phyloP scores from a whole-genome alignment of 2,329 filamentous ascomycete species.

The Fusarium tuaranense region DNA sequence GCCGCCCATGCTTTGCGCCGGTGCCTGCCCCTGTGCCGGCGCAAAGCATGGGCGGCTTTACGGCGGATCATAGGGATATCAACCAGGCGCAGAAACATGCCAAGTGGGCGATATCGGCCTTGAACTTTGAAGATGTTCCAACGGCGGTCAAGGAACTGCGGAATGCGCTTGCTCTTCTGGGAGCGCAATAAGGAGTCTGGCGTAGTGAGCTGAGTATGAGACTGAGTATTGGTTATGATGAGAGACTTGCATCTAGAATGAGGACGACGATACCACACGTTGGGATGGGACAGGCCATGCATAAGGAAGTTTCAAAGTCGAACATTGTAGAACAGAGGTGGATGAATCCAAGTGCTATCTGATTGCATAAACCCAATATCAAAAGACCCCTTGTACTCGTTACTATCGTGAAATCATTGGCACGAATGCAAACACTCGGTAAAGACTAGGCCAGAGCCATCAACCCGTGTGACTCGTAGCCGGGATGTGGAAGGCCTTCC shows the following conservation, averaged over 20 bases:
- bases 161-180: conserved; percentile 77
- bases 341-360: conserved; percentile 26
- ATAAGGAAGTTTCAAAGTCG: conserved; percentile 5
- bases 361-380: conserved; percentile 7
- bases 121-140: conserved; percentile 95
- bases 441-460: conserved; percentile 24
- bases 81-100: conserved; percentile 92
- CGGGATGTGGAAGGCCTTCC: conserved; percentile 24
- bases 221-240: background rate
- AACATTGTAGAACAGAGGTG: conserved; percentile 20
- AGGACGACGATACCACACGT: conserved; percentile 33
- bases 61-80: conserved; percentile 67
- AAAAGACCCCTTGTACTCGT: conserved; percentile 21
- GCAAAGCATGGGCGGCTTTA: conserved; percentile 12
- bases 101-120: conserved; percentile 94
- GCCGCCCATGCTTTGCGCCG: no score
- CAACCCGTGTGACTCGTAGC: conserved; percentile 20
- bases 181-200: conserved; percentile 58
- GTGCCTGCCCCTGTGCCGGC: conserved; percentile 15
- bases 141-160: conserved; percentile 90
- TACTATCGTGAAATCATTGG: conserved; percentile 32
- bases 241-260: conserved; percentile 16
- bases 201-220: background rate
- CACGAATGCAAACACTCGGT: conserved; percentile 7
- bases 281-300: background rate